These are phyloP conservation scores for Lichtheimia ornata DNA, from an alignment of 371 early-diverging fungal species.

Conservation along the genomic window DNA sequence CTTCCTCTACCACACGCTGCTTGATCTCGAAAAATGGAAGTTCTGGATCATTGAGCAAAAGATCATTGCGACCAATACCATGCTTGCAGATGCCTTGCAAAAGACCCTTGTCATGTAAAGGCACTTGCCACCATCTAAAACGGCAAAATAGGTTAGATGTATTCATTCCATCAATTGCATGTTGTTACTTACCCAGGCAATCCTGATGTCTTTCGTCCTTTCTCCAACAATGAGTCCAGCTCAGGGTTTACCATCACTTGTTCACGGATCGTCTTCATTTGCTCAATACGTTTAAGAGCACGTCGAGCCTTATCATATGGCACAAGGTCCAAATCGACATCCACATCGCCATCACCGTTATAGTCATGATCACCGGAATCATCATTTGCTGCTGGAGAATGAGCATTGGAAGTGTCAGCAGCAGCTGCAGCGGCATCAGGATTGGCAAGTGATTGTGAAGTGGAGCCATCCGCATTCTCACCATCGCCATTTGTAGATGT, in stretches of 20 bases:
- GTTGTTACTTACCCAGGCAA: constrained; percentile 37
- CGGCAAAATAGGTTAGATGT: constrained; percentile 10
- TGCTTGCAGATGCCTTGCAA: constrained; percentile 71
- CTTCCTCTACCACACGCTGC: constrained; percentile 26
- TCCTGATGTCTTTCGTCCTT: constrained; percentile 50
- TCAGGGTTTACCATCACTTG: constrained; percentile 62
- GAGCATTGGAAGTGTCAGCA: constrained; percentile 10
- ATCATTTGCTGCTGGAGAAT: constrained; percentile 8
- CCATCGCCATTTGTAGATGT: not conserved
- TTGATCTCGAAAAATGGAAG: constrained; percentile 58
- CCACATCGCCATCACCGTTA: constrained; percentile 47
- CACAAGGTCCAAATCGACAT: constrained; percentile 49
- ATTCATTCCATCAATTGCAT: not conserved
- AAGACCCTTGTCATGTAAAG: constrained; percentile 69
- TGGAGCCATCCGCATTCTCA: not conserved
- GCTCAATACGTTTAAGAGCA: constrained; percentile 71
- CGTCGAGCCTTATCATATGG: constrained; percentile 75
- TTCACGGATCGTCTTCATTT: constrained; percentile 71
- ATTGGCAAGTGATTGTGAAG: constrained; percentile 15
- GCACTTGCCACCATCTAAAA: constrained; percentile 72
- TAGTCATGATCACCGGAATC: constrained; percentile 19
- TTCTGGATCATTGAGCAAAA: constrained; percentile 66
- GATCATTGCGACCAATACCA: constrained; percentile 71
- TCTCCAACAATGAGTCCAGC: constrained; percentile 36
- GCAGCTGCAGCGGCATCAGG: constrained; percentile 54